Evolutionary conservation across 2,329 filamentous ascomycete species (phyloP).

Genomic region (Domatiomyces catenatus): DNA sequence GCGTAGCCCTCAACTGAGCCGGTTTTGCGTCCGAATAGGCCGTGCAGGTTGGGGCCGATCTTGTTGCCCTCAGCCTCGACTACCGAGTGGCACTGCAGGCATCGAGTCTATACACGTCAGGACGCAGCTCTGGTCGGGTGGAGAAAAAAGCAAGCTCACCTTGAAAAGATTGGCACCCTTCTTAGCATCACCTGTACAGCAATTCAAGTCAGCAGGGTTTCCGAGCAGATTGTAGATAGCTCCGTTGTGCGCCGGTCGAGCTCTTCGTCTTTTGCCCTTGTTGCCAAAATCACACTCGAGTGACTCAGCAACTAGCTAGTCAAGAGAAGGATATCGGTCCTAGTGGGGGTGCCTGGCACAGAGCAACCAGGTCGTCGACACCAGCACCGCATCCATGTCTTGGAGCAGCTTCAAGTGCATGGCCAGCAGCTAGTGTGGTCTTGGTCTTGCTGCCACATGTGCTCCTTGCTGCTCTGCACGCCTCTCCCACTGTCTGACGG

Average conservation of each 20-base stretch:
- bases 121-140: constrained; percentile 3
- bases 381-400: not conserved
- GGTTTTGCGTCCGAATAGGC: constrained; percentile 92
- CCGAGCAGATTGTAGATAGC: not conserved
- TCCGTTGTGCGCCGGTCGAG: constrained; percentile 2
- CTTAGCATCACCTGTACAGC: constrained; percentile 60
- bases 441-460: not conserved
- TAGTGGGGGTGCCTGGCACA: too few species aligned
- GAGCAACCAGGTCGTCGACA: not conserved
- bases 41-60: constrained; percentile 92
- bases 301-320: constrained; percentile 1
- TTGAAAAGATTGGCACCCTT: constrained; percentile 99
- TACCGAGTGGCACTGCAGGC: constrained; percentile 96
- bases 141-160: constrained; percentile 27
- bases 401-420: not conserved
- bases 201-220: constrained; percentile 8
- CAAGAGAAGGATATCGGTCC: not conserved
- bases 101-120: constrained; percentile 50
- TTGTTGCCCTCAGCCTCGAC: constrained; percentile 87
- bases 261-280: constrained; percentile 6
- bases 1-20: constrained; percentile 82
- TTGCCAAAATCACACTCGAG: not conserved
- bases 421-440: not conserved
- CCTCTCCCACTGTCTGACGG: not conserved
- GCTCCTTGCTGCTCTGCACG: not conserved